Evolutionary conservation across 768 basidiomycete species (phyloP), one percentile per base, ranked within the genome.

Genomic region (Lactarius psammicola): DNA sequence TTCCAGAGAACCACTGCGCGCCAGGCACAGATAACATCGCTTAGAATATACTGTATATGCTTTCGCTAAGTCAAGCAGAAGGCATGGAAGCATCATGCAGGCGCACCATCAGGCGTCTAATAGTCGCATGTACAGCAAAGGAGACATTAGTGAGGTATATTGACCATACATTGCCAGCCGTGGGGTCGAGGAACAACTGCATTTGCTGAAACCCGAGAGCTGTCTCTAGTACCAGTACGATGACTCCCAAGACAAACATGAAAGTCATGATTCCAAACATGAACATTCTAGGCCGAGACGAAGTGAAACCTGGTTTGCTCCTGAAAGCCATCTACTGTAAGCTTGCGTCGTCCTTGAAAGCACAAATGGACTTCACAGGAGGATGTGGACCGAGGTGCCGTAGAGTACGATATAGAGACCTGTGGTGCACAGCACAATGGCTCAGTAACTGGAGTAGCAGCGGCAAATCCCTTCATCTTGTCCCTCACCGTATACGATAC

Each of bases 21-120:
- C 55, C 55, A 56, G 3, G 55, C 55, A 8, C 55, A 56, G 9
- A 56, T 34, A 31, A 56, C 7, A 34, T 56, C 55, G 55, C 55
- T 56, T 18, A 30, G 5, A 56, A 44, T 44, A 44, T 44, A 34
- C 33, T 20, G 55, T 8, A 20, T 10, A n/a, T 8, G 17, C 7
- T 17, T 44, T 6, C 20, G 55, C n/a, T 23, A 9, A 10, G 30
- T 34, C 7, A 1, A 13, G 20, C 18, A 33, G 15, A 18, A 3
- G 33, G 15, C 30, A 30, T 20, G 18, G 10, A 6, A 20, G 33
- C 31, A 33, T 33, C 31, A 7, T 33, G 31, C 31, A 7, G 31
- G 30, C 55, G 13, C 55, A 56, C 55, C 30, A 20, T 56, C 5
- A 56, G 6, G 18, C 20, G 55, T 10, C 31, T 17, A 28, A 56